Evolutionary conservation across 192 early-diverging fungal species (phyloP).

Genomic region (Dimargaris verticillata): DNA sequence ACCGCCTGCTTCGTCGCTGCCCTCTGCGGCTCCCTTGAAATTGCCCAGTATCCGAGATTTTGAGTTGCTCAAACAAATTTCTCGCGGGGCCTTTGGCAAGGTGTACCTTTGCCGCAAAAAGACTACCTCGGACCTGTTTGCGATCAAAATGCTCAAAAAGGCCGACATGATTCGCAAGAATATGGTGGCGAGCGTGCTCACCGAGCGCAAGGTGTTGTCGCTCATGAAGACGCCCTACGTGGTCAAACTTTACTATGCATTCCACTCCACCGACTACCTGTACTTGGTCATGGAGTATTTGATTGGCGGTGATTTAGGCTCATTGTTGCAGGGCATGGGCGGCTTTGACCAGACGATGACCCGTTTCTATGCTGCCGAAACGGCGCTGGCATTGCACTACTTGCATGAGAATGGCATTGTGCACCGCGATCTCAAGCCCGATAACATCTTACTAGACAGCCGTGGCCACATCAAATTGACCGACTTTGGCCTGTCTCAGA

Average conservation of each 20-base stretch:
- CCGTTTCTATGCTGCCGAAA: conserved; percentile 80
- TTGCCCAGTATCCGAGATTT: conserved; percentile 82
- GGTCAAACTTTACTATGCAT: conserved; percentile 85
- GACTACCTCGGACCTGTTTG: conserved; percentile 74
- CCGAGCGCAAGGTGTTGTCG: conserved; percentile 71
- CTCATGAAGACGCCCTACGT: conserved; percentile 69
- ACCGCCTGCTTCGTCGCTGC: conserved; percentile 17
- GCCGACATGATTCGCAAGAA: conserved; percentile 90
- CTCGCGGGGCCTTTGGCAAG: conserved; percentile 85
- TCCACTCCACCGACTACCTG: conserved; percentile 72
- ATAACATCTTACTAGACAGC: conserved; percentile 71
- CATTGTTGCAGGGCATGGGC: conserved; percentile 53
- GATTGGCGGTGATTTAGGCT: conserved; percentile 73
- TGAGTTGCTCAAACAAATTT: conserved; percentile 87
- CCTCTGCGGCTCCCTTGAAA: conserved; percentile 25
- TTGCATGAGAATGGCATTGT: conserved; percentile 79
- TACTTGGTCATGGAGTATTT: conserved; percentile 87
- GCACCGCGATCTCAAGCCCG: conserved; percentile 68
- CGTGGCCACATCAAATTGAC: conserved; percentile 87
- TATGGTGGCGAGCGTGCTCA: conserved; percentile 83
- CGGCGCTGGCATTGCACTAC: conserved; percentile 77
- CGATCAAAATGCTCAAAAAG: conserved; percentile 85
- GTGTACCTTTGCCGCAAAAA: conserved; percentile 77
- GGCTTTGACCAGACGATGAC: conserved; percentile 67
- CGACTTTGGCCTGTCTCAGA: conserved; percentile 87